Base-by-base conservation (phyloP, 805 yeast species). In the Isabelozyma gotoi region DNA sequence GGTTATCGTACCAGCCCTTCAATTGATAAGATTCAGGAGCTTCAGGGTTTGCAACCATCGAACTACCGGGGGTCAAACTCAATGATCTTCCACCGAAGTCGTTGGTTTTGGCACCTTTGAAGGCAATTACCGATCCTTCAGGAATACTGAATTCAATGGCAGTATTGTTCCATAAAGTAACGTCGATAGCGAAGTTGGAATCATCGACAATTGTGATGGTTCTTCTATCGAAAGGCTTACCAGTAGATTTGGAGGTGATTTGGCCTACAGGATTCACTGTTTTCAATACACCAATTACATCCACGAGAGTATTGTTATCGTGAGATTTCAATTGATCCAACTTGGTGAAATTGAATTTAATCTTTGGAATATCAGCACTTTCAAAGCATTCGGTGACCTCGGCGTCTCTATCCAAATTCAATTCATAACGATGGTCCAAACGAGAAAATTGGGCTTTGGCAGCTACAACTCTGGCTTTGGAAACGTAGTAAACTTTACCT, bases 1-100 rank as follows among this genome's bases (percentile, higher is more conserved):
- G 81, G 33, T 85, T 78, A 57, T 89, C 96, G 58, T 82, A 94
- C 99, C 99, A 94, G 5, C 98, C 98, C 64, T 89, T 88, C 53
- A 94, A 76, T 42, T 80, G 76, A 62, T 82, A 89, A 3, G 97
- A 92, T 62, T 89, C 97, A 15, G 88, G 84, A 17, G 87, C 78
- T 59, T 91, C 97, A 2, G 99, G 99, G 56, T 88, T 88, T 10
- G 87, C 76, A 31, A 82, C 63, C 50, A 94, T 67, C 1, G 87
- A 77, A 16, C 96, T 90, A 8, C 88, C 77, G 47, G 84, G 88
- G 18, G 91, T 82, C 63, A 90, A 77, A 1, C 96, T 84, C 52
- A 94, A 72, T 11, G 88, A 77, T 59, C 92, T 82, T 19, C 97
- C 97, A 46, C 84, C 84, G 62, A 88, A 94, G 60, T 91, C 97